phyloP scores from a whole-genome alignment of 2,329 filamentous ascomycete genomes.

The Lachnum nothofagi region DNA sequence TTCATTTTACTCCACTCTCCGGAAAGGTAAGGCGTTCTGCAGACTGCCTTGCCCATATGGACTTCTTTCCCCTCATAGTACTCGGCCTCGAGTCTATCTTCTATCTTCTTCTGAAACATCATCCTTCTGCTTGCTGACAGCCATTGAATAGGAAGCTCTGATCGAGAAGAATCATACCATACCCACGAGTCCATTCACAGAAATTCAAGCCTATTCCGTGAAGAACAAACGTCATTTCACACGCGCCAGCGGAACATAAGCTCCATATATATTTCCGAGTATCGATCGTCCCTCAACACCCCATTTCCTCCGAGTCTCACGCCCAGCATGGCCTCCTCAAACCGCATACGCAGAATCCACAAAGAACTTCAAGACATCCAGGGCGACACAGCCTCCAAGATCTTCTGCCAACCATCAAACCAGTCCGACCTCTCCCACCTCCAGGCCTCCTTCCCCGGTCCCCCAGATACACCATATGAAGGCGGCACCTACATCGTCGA shows the following conservation, averaged over 20 bases:
- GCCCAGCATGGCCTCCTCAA: slow-evolving; percentile 30
- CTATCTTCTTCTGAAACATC: background rate
- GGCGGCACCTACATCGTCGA: slow-evolving; percentile 78
- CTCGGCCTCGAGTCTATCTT: background rate
- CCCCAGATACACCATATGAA: slow-evolving; percentile 89
- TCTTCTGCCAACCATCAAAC: slow-evolving; percentile 61
- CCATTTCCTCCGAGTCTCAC: background rate
- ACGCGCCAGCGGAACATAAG: no score
- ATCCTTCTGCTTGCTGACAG: background rate
- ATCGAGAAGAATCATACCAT: background rate
- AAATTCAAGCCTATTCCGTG: no score
- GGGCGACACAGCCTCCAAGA: slow-evolving; percentile 69
- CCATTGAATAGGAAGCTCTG: no score
- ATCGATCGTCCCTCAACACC: no score
- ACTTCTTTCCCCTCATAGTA: slow-evolving; percentile 1
- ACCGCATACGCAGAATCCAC: slow-evolving; percentile 49
- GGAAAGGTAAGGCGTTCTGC: slow-evolving; percentile 16
- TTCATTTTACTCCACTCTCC: background rate
- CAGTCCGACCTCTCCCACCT: slow-evolving; percentile 71
- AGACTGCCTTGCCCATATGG: slow-evolving; percentile 17
- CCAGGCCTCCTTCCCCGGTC: slow-evolving; percentile 75
- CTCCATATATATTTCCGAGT: no score
- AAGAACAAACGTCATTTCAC: no score
- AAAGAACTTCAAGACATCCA: slow-evolving; percentile 76
- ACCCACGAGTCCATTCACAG: no score